Base-by-base conservation (phyloP, 2,329 filamentous ascomycete genomes). In the Phaeoacremonium minimum region DNA sequence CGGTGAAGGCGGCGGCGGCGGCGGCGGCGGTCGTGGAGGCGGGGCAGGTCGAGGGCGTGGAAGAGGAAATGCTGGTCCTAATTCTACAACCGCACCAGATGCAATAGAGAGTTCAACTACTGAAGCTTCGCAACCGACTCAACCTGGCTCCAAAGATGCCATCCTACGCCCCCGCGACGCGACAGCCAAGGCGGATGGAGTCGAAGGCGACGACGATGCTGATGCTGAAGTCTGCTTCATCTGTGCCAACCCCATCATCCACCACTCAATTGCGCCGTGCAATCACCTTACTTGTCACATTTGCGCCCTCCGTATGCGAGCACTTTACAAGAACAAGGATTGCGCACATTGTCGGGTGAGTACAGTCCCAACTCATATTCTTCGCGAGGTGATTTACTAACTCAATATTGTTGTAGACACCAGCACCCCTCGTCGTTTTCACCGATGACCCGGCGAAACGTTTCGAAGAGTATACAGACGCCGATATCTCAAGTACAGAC, bases 271-370 rank as follows among this genome's bases (percentile, higher is more conserved):
- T 46, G 82, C 90, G 19, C 91, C 93, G 15, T 98, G 93, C 65
- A 97, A 96, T 61, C 93, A 98, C 64, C 78, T 87, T 39, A 96
- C 91, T 33, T 98, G 93, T 58, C 93, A 98, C 64, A 95, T 97
- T 46, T 98, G 93, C 61, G 84, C 89, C 8, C 67, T 98, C 49
- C 79, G 93, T 41, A 79, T 97, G 77, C 79, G 93, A 50, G 93
- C 91, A 1, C 68, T 98, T 30, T 98, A 97, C 66, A 97, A 96
- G 69, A 94, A 83, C 42, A 95, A 95, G 61, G 86, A 90, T 46
- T 98, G 93, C 63, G 86, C 90, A n/a, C 90, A 97, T 61, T 98
- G 93, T 58, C 75, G 93, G 55, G 87, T 90, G 73, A 49, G 83
- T 69, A 18, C 11, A 7, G 17, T 32, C 17, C 32, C 8, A 26